Evolutionary conservation across 2,329 filamentous ascomycete genomes (phyloP), one percentile per base, ranked within the genome.

Genomic region (Cercospora sp.): DNA sequence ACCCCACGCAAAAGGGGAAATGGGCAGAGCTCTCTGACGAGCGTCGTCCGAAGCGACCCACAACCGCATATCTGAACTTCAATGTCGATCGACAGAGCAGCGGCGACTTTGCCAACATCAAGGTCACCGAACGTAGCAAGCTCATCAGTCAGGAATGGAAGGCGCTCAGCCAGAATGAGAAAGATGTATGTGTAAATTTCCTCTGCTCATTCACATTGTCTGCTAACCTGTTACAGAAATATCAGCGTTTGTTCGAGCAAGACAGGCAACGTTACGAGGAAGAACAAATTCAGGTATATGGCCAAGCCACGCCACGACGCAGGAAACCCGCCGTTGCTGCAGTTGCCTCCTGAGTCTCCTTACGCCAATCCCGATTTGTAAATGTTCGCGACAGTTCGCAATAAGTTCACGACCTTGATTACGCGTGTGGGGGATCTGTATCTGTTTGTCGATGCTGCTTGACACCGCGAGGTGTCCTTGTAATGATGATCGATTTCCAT

Each of bases 91-190:
- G 86, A 63, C 68, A 74, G 5, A 70, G 69, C 1, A 82, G 79
- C 57, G 84, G 83, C 21, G 88, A 89, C 62, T 81, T 87, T 65
- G 82, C 81, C 66, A 79, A 82, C 58, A 81, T 88, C 66, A 7
- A 63, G 0, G 0, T 80, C 0, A 1, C 3, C 0, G 85, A 89
- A 2, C 72, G 77, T 1, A 6, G 73, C 6, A 82, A 77, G 70
- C 74, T 85, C 45, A 75, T 85, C 18, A 67, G 61, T 0, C 70
- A 77, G 32, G 86, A 88, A 74, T 88, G 81, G 82, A 83, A 81
- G 65, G 79, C 74, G 2, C 74, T 88, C 58, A 77, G 76, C 63
- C 77, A 77, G 9, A 74, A 70, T n/a, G 81, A 86, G 74, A 85
- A 83, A 74, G 78, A 85, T 80, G 85, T 85, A 57, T 16, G 62